phyloP scores from a whole-genome alignment of 176 grass and related monocot genomes.

The Cymbopogon citratus region DNA sequence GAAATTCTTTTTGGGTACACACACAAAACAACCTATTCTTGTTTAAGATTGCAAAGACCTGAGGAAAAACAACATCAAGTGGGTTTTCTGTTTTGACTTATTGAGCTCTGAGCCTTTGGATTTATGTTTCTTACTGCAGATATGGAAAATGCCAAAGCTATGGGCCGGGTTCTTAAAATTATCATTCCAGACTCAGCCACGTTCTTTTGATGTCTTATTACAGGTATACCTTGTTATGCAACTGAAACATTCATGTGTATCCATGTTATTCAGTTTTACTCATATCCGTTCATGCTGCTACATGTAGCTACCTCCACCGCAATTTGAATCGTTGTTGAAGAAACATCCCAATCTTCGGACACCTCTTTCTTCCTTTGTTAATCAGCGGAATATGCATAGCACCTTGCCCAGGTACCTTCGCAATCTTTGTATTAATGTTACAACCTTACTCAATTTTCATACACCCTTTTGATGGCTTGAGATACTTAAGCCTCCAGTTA shows the following conservation, averaged over 20 bases:
- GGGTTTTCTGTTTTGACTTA: neutral
- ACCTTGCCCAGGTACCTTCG: slow-evolving; percentile 59
- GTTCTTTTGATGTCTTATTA: slow-evolving; percentile 82
- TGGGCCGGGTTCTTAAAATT: slow-evolving; percentile 96
- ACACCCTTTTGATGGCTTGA: neutral
- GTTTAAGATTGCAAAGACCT: neutral
- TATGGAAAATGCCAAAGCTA: slow-evolving; percentile 97
- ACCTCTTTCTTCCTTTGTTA: slow-evolving; percentile 74
- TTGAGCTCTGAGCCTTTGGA: neutral
- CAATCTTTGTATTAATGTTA: slow-evolving; percentile 6
- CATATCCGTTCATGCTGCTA: slow-evolving; percentile 32
- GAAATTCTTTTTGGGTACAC: neutral
- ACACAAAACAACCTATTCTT: slow-evolving; percentile 2
- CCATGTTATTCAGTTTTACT: slow-evolving; percentile 26
- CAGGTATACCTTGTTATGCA: slow-evolving; percentile 45
- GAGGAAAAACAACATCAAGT: neutral
- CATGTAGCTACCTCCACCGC: slow-evolving; percentile 66
- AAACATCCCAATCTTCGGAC: slow-evolving; percentile 57
- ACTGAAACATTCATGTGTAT: slow-evolving; percentile 4
- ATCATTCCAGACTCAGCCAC: slow-evolving; percentile 83
- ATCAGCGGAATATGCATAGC: slow-evolving; percentile 55
- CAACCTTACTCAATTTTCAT: neutral
- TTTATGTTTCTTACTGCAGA: slow-evolving; percentile 46
- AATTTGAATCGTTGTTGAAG: slow-evolving; percentile 64
- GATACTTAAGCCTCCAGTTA: slow-evolving; percentile 12